Conservation (phyloP, 495 filamentous ascomycete species). For the Trichoderma parareesei region DNA sequence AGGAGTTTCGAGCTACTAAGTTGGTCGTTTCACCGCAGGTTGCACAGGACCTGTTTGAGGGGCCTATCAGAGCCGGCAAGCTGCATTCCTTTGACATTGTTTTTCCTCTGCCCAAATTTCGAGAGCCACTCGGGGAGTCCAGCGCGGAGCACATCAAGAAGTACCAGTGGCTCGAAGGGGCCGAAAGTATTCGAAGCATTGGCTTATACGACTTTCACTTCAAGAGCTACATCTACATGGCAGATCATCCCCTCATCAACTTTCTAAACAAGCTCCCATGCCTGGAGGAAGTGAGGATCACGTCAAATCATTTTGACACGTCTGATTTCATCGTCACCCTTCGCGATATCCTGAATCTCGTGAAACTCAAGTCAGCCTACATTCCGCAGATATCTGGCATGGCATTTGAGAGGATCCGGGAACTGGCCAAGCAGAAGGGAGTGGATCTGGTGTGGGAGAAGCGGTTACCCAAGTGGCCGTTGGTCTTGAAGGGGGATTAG, state of each 20-base stretch:
- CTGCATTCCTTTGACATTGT: not conserved
- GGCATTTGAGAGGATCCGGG: not conserved
- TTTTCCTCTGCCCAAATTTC: not conserved
- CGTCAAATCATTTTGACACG: not conserved
- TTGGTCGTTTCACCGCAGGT: not conserved
- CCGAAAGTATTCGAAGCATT: not conserved
- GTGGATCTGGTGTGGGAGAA: not conserved
- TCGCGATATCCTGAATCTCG: not conserved
- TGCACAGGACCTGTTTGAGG: not conserved
- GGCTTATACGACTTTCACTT: not conserved
- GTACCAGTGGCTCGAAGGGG: constrained; percentile 2
- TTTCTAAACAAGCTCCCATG: not conserved
- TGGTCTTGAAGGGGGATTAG: not conserved
- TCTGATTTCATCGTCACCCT: not conserved
- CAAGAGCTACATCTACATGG: not conserved
- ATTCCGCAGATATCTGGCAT: not conserved
- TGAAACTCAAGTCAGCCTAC: not conserved
- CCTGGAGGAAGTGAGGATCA: not conserved
- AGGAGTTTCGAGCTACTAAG: not conserved
- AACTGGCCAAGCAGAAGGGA: not conserved
- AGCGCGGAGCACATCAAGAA: not conserved
- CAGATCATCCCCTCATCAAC: not conserved
- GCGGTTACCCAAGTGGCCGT: not conserved
- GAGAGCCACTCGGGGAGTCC: not conserved
- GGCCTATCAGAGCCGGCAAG: not conserved